Conservation (phyloP, 2,329 filamentous ascomycete genomes). For the Aplosporella prunicola region DNA sequence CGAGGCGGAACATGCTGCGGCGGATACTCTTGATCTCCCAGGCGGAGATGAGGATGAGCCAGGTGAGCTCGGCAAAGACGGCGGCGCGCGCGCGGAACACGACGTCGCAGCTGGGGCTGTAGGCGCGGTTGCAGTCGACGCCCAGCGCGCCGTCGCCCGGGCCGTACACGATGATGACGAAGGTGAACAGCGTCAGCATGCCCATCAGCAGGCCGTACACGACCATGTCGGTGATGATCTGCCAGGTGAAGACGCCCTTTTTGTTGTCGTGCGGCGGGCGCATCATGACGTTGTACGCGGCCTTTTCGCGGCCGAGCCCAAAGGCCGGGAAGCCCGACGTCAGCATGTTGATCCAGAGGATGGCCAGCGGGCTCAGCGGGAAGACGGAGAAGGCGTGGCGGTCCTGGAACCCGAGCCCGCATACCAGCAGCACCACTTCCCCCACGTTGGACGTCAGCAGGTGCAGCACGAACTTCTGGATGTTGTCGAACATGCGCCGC, state of each 20-base stretch:
- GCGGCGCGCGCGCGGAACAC: slow-evolving; percentile 22
- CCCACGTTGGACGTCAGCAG: slow-evolving; percentile 25
- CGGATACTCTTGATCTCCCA: slow-evolving; percentile 19
- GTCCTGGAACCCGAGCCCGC: slow-evolving; percentile 27
- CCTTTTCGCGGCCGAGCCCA: slow-evolving; percentile 27
- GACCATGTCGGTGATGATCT: slow-evolving; percentile 27
- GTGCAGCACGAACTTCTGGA: slow-evolving; percentile 33
- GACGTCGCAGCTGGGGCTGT: slow-evolving; percentile 19
- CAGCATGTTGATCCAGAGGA: slow-evolving; percentile 32
- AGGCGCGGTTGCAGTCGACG: slow-evolving; percentile 23
- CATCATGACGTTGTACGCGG: slow-evolving; percentile 24
- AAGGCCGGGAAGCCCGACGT: slow-evolving; percentile 28
- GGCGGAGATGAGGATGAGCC: slow-evolving; percentile 16
- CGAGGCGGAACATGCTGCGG: slow-evolving; percentile 17
- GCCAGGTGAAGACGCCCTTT: slow-evolving; percentile 24
- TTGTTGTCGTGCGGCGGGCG: slow-evolving; percentile 24
- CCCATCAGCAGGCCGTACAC: slow-evolving; percentile 27
- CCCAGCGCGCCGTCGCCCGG: slow-evolving; percentile 25
- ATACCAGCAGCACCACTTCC: slow-evolving; percentile 25
- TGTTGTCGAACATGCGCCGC: slow-evolving; percentile 38
- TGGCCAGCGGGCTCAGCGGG: slow-evolving; percentile 27
- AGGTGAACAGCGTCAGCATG: slow-evolving; percentile 24
- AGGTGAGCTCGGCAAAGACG: slow-evolving; percentile 18
- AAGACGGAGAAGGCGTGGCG: slow-evolving; percentile 24
- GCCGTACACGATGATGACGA: slow-evolving; percentile 26